These are phyloP conservation scores for Fusarium nelsonii DNA, from an alignment of 2,329 filamentous ascomycete genomes.

Conservation along the genomic window DNA sequence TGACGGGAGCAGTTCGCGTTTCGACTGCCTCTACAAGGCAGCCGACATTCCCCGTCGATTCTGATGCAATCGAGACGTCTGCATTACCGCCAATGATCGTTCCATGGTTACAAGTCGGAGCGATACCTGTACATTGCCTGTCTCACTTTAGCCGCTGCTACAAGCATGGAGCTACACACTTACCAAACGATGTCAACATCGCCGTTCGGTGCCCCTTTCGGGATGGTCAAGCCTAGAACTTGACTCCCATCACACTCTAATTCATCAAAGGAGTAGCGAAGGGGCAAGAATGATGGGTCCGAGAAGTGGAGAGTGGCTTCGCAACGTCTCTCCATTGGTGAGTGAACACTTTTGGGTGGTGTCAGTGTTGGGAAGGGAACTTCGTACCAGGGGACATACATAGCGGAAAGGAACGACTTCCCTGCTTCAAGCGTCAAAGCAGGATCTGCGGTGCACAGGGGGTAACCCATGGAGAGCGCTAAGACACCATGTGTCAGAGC, in stretches of 20 bases:
- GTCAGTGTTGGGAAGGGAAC: not conserved
- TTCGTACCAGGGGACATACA: not conserved
- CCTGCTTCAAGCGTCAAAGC: constrained; percentile 8
- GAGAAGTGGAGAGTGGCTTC: constrained; percentile 1
- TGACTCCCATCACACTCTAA: not conserved
- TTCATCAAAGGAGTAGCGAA: not conserved
- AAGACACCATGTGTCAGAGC: constrained; percentile 1
- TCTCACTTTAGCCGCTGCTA: no score
- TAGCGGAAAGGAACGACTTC: constrained; percentile 9
- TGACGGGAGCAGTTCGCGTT: not conserved
- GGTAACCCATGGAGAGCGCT: constrained; percentile 11
- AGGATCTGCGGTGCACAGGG: constrained; percentile 8
- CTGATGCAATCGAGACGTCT: constrained; percentile 1
- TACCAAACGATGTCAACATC: constrained; percentile 1
- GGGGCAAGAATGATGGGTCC: not conserved
- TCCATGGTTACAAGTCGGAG: constrained; percentile 8
- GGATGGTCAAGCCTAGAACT: not conserved
- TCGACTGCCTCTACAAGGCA: not conserved
- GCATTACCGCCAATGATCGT: constrained; percentile 6
- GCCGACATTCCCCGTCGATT: not conserved
- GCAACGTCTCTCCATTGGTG: not conserved
- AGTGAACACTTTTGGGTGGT: not conserved
- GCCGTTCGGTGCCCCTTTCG: not conserved
- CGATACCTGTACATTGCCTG: constrained; percentile 16
- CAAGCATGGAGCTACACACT: no score